Evolutionary conservation across 768 basidiomycete genomes (phyloP), one percentile per base, ranked within the genome.

Genomic region (Mycena vulgaris): DNA sequence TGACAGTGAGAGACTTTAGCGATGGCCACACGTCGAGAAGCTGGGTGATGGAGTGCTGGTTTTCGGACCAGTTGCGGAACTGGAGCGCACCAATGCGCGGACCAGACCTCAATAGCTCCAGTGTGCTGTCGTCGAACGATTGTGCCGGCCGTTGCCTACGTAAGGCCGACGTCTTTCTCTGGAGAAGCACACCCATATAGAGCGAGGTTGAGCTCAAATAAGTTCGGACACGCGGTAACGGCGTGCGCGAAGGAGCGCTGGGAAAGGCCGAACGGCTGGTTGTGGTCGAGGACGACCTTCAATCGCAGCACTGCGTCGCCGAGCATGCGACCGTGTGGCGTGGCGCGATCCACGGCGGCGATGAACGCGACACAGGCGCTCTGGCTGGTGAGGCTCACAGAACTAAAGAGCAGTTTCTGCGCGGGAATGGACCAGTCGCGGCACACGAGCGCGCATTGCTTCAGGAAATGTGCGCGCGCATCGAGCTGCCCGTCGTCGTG

Each of bases 61-160:
- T 89, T 69, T 90, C 87, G 14, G 92, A 90, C 91, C 91, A 93
- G 76, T 94, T 93, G 76, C 85, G 87, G 75, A 94, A 90, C 63
- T 87, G 86, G 6, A 94, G 83, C 7, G 84, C 79, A 33, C 85
- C 81, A 70, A 89, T 87, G 51, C 70, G 76, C 1, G 92, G 89
- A n/a, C 89, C 90, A 13, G 85, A 77, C 60, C 81, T 86, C 58
- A 93, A 84, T 48, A 87, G 77, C 21, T 85, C 78, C 35, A 92
- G 78, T 3, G 88, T 89, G 59, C 76, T 77, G 0, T 86, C 83
- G 73, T 88, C 86, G 72, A 91, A 90, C 3, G 88, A 83, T 1
- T 89, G 88, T 27, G 88, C 89, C 19, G 80, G 80, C 27, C 86
- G 83, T 40, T 83, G 83, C 80, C 86, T 82, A 58, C 89, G 87